Percentiles rank a stretch among this genome's conserved stretches.
Evolutionary conservation across 441 rosid genomes (phyloP).

Genomic region (Pelargonium cotyledonis): DNA sequence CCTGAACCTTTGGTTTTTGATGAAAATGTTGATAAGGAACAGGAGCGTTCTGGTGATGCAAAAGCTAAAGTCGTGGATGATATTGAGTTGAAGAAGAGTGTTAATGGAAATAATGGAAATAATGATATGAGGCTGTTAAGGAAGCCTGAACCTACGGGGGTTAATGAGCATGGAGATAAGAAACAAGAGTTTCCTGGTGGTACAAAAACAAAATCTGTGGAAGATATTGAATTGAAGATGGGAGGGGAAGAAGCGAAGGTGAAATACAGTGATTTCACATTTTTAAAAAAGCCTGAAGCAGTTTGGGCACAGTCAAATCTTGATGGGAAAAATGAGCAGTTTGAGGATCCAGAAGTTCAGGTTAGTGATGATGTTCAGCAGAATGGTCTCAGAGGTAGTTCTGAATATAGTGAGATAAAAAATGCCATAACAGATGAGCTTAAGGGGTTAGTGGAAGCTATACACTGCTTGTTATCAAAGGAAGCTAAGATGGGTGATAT

Average conservation of each 20-base stretch:
- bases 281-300: slow-evolving; percentile 44
- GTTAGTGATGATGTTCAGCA: slow-evolving; percentile 12
- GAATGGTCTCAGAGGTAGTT: slow-evolving; percentile 19
- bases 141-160: background rate
- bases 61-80: slow-evolving; percentile 12
- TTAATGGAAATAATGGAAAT: background rate
- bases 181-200: background rate
- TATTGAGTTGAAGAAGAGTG: background rate
- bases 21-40: background rate
- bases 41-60: background rate
- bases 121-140: background rate
- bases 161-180: background rate
- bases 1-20: background rate
- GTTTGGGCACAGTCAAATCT: slow-evolving; percentile 11
- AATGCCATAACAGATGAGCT: slow-evolving; percentile 7
- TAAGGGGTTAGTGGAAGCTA: slow-evolving; percentile 23
- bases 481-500: slow-evolving; percentile 25
- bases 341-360: slow-evolving; percentile 17
- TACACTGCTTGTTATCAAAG: slow-evolving; percentile 13
- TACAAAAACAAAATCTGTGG: background rate
- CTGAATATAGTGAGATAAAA: slow-evolving; percentile 15
- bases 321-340: slow-evolving; percentile 22
- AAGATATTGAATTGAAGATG: slow-evolving; percentile 12
- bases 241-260: slow-evolving; percentile 29
- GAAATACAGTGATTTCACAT: slow-evolving; percentile 39